Base-by-base conservation (phyloP, 768 basidiomycete species). In the Tricholoma matsutake region DNA sequence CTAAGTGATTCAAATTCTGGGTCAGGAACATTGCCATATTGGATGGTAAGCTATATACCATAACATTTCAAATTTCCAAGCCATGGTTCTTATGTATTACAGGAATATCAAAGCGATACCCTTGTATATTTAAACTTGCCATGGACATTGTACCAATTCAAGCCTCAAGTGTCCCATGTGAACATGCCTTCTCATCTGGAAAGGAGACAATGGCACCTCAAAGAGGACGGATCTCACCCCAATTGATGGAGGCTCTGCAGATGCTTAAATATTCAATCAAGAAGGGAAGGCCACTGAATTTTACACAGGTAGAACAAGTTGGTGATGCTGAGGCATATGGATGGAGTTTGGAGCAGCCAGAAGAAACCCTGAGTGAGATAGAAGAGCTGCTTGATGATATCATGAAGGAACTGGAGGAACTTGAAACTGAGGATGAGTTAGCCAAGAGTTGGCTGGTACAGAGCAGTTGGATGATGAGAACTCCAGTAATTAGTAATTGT, bases 191-290 rank as follows among this genome's bases (percentile, higher is more conserved):
- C 32, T 63, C 62, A 32, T 63, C 62, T 16, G 58, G 62, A 31
- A 63, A 59, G 35, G 62, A 63, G 25, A 63, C 62, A 55, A 58
- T 59, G 54, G 13, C 62, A n/a, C 55, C 55, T 45, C 35, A 29
- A 11, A 34, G 49, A 35, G 10, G 22, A 7, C n/a, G 16, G 1
- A 43, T 59, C 31, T 55, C 43, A 11, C 58, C 58, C 5, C 8
- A 35, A 49, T 29, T 63, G 58, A 63, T 63, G 62, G 62, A 63
- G 35, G 45, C 43, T 20, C 22, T 63, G 6, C 62, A 63, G 37
- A 60, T 63, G 22, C 31, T 57, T 13, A 63, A 59, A 39, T 59
- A 58, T 22, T 52, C 56, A 34, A 34, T 55, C 6, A 55, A 25
- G 16, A 55, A 51, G 29, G 13, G 54, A 55, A 35, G 37, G 11